phyloP scores from a whole-genome alignment of 176 grass and related monocot genomes.

The Ensete ventricosum region DNA sequence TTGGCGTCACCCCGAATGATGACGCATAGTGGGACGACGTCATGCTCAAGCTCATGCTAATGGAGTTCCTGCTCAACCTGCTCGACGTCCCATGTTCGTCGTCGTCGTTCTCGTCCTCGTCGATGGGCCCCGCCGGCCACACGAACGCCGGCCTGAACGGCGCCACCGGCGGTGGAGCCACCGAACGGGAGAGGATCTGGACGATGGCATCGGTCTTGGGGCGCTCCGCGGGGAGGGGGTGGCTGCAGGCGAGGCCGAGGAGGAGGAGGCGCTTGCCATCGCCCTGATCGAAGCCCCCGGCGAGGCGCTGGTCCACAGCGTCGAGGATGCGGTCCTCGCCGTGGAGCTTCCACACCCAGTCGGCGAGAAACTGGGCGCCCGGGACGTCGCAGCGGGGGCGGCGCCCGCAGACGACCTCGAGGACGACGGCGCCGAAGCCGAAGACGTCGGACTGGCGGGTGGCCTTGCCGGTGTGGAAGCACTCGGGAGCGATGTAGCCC shows the following conservation, averaged over 20 bases:
- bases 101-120: neutral
- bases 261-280: conserved; percentile 32
- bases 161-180: conserved; percentile 35
- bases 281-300: conserved; percentile 14
- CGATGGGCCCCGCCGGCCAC: conserved; percentile 27
- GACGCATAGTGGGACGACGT: neutral
- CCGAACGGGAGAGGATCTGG: conserved; percentile 32
- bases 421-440: conserved; percentile 46
- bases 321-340: conserved; percentile 33
- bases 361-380: conserved; percentile 21
- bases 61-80: neutral
- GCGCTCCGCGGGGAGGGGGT: conserved; percentile 28
- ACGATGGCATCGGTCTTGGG: conserved; percentile 35
- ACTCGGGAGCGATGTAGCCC: conserved; percentile 67
- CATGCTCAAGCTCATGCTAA: conserved; percentile 1
- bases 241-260: conserved; percentile 47
- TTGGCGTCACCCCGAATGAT: neutral
- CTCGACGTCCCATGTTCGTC: neutral
- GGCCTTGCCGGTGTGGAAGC: conserved; percentile 29
- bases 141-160: conserved; percentile 27
- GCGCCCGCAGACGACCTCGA: conserved; percentile 41
- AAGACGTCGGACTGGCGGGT: conserved; percentile 41
- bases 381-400: conserved; percentile 12
- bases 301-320: conserved; percentile 31
- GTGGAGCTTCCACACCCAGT: conserved; percentile 53